phyloP scores from a whole-genome alignment of 345 rosid species.

The Bruguiera parviflora region DNA sequence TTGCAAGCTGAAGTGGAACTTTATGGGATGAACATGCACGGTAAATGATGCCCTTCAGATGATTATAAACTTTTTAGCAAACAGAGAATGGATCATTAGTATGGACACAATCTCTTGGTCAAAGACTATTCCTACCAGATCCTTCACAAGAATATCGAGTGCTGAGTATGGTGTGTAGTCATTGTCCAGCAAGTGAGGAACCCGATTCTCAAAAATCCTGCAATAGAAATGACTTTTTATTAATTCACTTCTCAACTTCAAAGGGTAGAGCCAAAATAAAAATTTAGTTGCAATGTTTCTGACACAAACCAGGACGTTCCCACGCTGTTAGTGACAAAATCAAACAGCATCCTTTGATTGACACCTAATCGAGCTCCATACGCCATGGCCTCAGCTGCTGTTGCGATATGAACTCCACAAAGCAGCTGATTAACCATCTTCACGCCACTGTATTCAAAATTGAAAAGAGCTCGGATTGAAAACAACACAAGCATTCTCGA shows the following conservation, averaged over 20 bases:
- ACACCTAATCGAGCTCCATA: slow-evolving; percentile 92
- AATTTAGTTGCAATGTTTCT: no score
- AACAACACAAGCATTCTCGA: not conserved
- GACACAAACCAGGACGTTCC: slow-evolving; percentile 79
- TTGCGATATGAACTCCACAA: slow-evolving; percentile 96
- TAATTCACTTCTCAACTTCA: slow-evolving; percentile 1
- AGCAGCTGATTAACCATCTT: slow-evolving; percentile 97
- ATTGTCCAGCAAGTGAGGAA: slow-evolving; percentile 89
- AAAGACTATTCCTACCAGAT: slow-evolving; percentile 56
- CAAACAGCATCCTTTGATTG: slow-evolving; percentile 63
- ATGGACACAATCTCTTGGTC: not conserved
- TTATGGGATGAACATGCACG: slow-evolving; percentile 65
- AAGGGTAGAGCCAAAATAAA: no score
- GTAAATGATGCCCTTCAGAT: slow-evolving; percentile 75
- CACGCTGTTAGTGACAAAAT: slow-evolving; percentile 50
- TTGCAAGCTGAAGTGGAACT: slow-evolving; percentile 80
- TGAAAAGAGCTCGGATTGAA: not conserved
- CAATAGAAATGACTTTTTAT: slow-evolving; percentile 22
- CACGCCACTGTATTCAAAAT: slow-evolving; percentile 48
- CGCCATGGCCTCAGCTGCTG: slow-evolving; percentile 97
- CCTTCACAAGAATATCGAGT: slow-evolving; percentile 95
- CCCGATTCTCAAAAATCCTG: slow-evolving; percentile 99
- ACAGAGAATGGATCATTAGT: not conserved
- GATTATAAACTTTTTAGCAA: not conserved
- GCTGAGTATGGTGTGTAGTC: slow-evolving; percentile 94